Evolutionary conservation across 352 stramenopile species (phyloP), one percentile per base, ranked within the genome.

Genomic region (Globisporangium radiosum): DNA sequence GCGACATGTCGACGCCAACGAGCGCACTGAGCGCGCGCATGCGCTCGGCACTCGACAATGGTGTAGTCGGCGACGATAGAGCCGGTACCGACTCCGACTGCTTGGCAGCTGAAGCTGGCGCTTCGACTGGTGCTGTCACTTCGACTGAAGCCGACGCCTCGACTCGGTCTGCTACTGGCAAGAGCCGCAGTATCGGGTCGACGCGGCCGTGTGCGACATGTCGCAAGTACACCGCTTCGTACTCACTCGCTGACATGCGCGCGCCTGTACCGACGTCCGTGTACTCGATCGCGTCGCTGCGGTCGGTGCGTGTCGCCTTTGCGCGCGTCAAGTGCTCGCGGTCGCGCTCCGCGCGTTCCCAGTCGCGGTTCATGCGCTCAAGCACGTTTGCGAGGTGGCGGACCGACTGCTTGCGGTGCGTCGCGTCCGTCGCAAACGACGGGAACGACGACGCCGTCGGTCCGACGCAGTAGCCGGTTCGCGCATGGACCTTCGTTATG

Each of bases 341-440:
- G 10, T 81, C 59, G 9, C 59, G 39, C 17, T 90, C 80, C 4
- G 63, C 71, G 8, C 71, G 52, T 19, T 64, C 68, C 80, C 72
- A 82, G 10, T 83, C 72, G 1, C 68, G 47, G 45, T 86, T 85
- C 70, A 88, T 86, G 14, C 61, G 65, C 33, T 81, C 63, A n/a
- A 88, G 62, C 38, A 69, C 71, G 9, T 44, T 50, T 2, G 68
- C 64, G 1, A 90, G 66, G 52, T 71, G 51, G 2, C 56, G 45
- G 19, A 85, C 59, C 7, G 54, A 69, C 58, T 73, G 69, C 60
- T 79, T 87, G 47, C 75, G 71, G 55, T 87, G 81, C 37, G 60
- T 45, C 7, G 64, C 42, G 48, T 88, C 76, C 0, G 44, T 52
- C 2, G 69, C 58, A 53, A 88, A 86, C 9, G 70, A 64, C 0